Evolutionary conservation across 2,329 filamentous ascomycete genomes (phyloP), one percentile per base, ranked within the genome.

Genomic region (Talaromyces sp.): DNA sequence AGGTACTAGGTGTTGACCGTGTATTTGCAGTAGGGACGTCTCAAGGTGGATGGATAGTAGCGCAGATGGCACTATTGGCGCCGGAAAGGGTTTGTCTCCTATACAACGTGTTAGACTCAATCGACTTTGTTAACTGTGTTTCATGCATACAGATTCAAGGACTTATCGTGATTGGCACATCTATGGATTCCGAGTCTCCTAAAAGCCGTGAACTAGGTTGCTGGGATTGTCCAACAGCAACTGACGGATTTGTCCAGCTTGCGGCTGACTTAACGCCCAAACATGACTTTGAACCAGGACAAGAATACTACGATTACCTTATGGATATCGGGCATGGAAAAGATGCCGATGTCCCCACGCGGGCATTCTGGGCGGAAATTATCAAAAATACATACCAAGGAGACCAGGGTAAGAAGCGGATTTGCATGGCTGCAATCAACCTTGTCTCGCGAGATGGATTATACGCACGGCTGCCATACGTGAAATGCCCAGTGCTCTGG

Each of bases 31-130:
- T 80, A 21, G 80, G 81, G 0, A 82, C 80, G 8, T 80, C 77
- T 62, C 81, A 83, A 68, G 81, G 80, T 0, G 80, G 81, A 1
- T 83, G 80, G 80, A 78, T 82, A n/a, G 75, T 75, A 1, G 76
- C 76, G 4, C 66, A 80, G 35, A 81, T 82, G 80, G 80, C 81
- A 23, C 65, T 83, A 16, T 58, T 83, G 31, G 79, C 75, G 5
- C 80, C 79, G 1, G 72, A 77, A 16, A 77, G 70, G 69, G 78
- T 79, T 66, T 2, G 25, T 50, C 4, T 31, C 16, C 25, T 21
- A 6, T n/a, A 31, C 44, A 16, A 16, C 2, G 46, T 8, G 12
- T 50, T n/a, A n/a, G 6, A 50, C 14, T 50, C 8, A n/a, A n/a
- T n/a, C 46, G 7, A 11, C 25, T n/a, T 28, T n/a, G 31, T 16